These are phyloP conservation scores for Amanita muscaria DNA, from an alignment of 768 basidiomycete species.

Conservation along the genomic window DNA sequence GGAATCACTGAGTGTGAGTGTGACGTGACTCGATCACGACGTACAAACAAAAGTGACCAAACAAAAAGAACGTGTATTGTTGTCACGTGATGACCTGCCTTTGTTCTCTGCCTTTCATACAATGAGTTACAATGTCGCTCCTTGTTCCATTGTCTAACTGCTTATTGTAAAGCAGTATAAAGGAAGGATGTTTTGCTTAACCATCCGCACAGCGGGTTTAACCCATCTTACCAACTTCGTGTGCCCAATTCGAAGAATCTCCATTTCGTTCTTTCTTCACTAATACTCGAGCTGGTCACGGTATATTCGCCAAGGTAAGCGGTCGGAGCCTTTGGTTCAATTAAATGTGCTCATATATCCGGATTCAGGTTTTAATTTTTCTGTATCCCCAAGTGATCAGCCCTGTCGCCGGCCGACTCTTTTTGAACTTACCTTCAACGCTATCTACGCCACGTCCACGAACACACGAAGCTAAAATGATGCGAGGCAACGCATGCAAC, in stretches of 20 bases:
- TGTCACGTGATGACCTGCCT: slow-evolving; percentile 2
- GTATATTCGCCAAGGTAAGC: not conserved
- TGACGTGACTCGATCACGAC: not conserved
- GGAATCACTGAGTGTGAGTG: not conserved
- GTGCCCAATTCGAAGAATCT: not conserved
- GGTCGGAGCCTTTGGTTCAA: not conserved
- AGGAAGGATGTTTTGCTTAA: not conserved
- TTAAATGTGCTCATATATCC: not conserved
- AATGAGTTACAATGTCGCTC: slow-evolving; percentile 1
- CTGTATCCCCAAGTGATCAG: not conserved
- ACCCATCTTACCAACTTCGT: not conserved
- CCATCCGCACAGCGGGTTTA: not conserved
- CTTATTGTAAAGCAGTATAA: slow-evolving; percentile 8
- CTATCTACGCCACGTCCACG: slow-evolving; percentile 1
- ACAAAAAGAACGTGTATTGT: slow-evolving; percentile 3
- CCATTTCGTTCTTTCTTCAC: slow-evolving; percentile 7
- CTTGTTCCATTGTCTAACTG: slow-evolving; percentile 2
- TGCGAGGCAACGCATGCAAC: slow-evolving; percentile 4
- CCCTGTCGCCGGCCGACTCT: slow-evolving; percentile 7
- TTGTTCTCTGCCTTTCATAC: slow-evolving; percentile 2
- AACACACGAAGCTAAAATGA: slow-evolving; percentile 4
- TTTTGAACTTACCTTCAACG: not conserved
- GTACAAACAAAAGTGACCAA: not conserved
- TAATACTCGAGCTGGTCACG: slow-evolving; percentile 2
- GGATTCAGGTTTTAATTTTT: not conserved